Percentiles rank a stretch among this genome's conserved stretches.
Evolutionary conservation across 768 basidiomycete genomes (phyloP).

Genomic region (Lentinus brumalis): DNA sequence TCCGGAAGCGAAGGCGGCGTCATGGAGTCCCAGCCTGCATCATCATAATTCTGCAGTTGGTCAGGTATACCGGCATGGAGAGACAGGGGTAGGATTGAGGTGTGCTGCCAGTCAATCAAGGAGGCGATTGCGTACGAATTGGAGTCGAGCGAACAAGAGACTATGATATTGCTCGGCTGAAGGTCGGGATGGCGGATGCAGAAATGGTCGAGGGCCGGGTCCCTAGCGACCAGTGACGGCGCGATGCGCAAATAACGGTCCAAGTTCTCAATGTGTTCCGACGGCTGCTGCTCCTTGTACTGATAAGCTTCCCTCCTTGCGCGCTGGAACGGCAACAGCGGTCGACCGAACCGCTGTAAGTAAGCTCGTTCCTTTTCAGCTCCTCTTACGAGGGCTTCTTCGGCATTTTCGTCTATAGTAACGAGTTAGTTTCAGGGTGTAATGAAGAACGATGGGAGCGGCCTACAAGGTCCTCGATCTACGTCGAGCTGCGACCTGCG

Average conservation of each 20-base stretch:
- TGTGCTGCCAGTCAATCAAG: constrained; percentile 39
- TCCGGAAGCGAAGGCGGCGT: constrained; percentile 45
- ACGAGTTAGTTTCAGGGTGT: constrained; percentile 30
- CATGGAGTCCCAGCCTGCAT: constrained; percentile 41
- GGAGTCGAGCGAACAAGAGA: constrained; percentile 48
- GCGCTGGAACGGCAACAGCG: constrained; percentile 45
- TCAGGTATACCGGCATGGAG: constrained; percentile 49
- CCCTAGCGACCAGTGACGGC: constrained; percentile 46
- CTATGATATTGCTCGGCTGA: constrained; percentile 50
- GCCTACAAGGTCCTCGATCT: constrained; percentile 54
- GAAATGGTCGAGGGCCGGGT: constrained; percentile 43
- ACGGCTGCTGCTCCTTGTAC: constrained; percentile 45
- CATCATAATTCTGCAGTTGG: constrained; percentile 49
- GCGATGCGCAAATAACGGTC: constrained; percentile 49
- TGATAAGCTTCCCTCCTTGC: constrained; percentile 46
- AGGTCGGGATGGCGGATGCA: constrained; percentile 49
- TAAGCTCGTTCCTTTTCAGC: constrained; percentile 53
- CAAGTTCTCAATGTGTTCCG: constrained; percentile 51
- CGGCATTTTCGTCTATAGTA: constrained; percentile 44
- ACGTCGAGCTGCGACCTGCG: constrained; percentile 52
- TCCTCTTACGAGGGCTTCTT: constrained; percentile 44
- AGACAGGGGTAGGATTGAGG: constrained; percentile 53
- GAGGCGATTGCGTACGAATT: constrained; percentile 36
- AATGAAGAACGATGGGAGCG: constrained; percentile 24
- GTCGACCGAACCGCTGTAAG: constrained; percentile 49